These are phyloP conservation scores for Zelonia costaricensis DNA, from an alignment of 208 protist genomes.

Conservation along the genomic window DNA sequence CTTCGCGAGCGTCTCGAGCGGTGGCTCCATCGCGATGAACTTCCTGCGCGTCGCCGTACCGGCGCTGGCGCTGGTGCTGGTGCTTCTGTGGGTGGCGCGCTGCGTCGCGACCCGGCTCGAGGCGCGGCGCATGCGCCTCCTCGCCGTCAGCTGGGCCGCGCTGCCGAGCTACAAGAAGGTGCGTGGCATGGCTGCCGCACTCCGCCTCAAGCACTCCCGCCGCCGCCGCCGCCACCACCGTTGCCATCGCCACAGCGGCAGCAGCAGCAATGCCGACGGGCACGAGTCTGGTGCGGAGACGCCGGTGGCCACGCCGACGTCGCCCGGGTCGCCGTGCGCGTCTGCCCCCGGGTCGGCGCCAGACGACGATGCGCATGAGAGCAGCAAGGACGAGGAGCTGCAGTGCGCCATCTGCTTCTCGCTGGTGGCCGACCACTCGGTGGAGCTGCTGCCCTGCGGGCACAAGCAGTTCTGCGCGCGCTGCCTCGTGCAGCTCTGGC, in stretches of 20 bases:
- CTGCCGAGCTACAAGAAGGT: slow-evolving; percentile 21
- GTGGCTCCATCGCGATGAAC: slow-evolving; percentile 20
- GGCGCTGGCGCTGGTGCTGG: slow-evolving; percentile 23
- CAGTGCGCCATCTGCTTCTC: slow-evolving; percentile 35
- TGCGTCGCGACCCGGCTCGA: slow-evolving; percentile 1
- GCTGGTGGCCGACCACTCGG: slow-evolving; percentile 4
- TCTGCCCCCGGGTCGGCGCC: background rate
- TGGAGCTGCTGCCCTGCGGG: slow-evolving; percentile 42
- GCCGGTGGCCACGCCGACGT: no score
- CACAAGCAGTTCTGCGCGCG: slow-evolving; percentile 32
- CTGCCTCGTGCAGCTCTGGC: slow-evolving; percentile 39
- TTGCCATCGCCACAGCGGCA: no score
- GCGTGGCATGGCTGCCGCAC: slow-evolving; percentile 1
- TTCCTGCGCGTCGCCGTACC: slow-evolving; percentile 15
- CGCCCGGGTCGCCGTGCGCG: no score
- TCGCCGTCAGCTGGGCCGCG: slow-evolving; percentile 14
- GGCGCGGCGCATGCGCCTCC: slow-evolving; percentile 5
- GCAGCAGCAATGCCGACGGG: background rate
- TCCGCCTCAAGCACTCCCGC: slow-evolving; percentile 2
- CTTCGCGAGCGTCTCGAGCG: slow-evolving; percentile 16
- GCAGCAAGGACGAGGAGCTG: background rate
- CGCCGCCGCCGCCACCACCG: background rate
- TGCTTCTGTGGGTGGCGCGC: slow-evolving; percentile 26
- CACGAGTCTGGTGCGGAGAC: no score
- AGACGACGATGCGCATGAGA: background rate